Evolutionary conservation across 805 yeast species (phyloP), one percentile per base, ranked within the genome.

Genomic region (Saturnispora gosingensis): DNA sequence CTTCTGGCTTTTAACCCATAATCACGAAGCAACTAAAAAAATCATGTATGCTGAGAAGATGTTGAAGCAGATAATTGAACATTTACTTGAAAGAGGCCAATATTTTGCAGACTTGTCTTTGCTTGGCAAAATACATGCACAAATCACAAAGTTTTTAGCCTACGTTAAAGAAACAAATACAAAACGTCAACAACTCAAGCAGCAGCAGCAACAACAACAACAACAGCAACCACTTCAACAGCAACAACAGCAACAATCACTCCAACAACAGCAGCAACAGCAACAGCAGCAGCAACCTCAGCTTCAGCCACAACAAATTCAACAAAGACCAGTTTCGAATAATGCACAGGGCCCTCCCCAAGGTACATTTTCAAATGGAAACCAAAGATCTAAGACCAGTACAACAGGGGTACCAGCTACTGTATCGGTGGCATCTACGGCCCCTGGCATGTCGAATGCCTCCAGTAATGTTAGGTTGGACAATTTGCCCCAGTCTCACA

Each of bases 11-110:
- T 72, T 87, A 54, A 85, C 95, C 1, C 81, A 83, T 59, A 85
- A 85, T 64, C 76, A 74, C 46, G 86, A 82, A 47, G 90, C 87
- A 9, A 84, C 95, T 1, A 81, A 80, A 60, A 78, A 86, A 58
- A 76, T 89, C 53, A 74, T 89, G 54, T 90, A 85, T 62, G 79
- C 86, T 74, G 82, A 88, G 66, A 76, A 81, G 54, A 83, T 88
- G 83, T 81, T 87, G 43, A 83, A 81, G 60, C 85, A 83, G 62
- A 85, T 88, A 54, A 68, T 83, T 58, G 93, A 87, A 48, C 81
- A 78, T 45, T 71, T 88, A 57, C 77, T 81, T 53, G 57, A 56
- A 34, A 56, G 59, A 5, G 66, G 67, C 11, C 73, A 79, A 56
- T 88, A 76, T 61, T 77, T 82, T 55, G 90, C 90, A 1, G 78